Evolutionary conservation across 2,329 filamentous ascomycete genomes (phyloP).

Genomic region (Ophiostoma ips): DNA sequence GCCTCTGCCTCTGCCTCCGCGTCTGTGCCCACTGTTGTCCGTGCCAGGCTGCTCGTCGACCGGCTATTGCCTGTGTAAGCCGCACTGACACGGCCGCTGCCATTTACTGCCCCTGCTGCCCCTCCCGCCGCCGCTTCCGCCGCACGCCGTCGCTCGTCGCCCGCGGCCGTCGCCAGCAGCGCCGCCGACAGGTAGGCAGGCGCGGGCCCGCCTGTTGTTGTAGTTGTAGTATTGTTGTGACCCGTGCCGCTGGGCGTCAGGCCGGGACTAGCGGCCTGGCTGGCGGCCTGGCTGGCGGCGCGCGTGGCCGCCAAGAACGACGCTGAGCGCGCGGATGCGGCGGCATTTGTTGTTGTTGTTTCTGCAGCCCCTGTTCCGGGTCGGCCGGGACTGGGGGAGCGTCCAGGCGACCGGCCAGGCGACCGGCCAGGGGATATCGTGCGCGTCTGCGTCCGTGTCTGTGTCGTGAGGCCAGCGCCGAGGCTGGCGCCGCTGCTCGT

Average conservation of each 20-base stretch:
- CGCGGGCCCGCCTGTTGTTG: not conserved
- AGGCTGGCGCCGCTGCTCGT: no score
- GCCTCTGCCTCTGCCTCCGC: not conserved
- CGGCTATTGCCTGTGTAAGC: no score
- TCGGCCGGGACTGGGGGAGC: not conserved
- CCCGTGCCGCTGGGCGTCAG: conserved; percentile 25
- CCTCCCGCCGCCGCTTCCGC: not conserved
- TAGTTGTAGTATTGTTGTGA: not conserved
- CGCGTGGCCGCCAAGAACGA: conserved; percentile 49
- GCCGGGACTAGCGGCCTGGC: conserved; percentile 32
- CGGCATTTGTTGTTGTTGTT: conserved; percentile 9
- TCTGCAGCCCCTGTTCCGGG: not conserved
- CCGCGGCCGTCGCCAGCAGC: conserved; percentile 2
- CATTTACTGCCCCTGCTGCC: not conserved
- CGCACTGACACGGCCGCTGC: not conserved
- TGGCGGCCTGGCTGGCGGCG: conserved; percentile 38
- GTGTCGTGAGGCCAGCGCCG: no score
- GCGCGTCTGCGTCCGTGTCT: no score
- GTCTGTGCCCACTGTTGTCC: not conserved
- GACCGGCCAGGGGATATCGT: no score
- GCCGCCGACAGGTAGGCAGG: conserved; percentile 7
- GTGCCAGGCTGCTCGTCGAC: not conserved
- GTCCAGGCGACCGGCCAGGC: no score
- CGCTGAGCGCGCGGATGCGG: conserved; percentile 24
- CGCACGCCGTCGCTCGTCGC: conserved; percentile 1